These are phyloP conservation scores for Fraxinus excelsior DNA, from an alignment of 257 asterid species.

Conservation along the genomic window DNA sequence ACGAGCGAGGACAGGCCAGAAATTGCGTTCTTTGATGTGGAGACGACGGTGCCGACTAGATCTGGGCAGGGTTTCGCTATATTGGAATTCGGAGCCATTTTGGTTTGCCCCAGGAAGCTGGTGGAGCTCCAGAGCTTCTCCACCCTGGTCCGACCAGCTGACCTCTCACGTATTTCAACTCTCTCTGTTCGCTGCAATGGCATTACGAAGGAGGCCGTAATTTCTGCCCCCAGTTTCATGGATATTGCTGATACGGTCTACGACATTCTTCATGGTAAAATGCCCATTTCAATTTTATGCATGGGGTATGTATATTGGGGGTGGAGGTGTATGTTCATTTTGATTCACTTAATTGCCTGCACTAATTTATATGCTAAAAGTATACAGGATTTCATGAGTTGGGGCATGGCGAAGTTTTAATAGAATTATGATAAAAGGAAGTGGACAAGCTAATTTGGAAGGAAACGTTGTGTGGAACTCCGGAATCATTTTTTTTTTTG, in stretches of 20 bases:
- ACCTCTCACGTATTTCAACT: conserved; percentile 59
- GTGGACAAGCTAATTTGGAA: background rate
- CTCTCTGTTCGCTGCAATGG: conserved; percentile 88
- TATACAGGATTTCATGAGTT: background rate
- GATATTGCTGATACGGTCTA: conserved; percentile 78
- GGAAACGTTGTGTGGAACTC: background rate
- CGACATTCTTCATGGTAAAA: conserved; percentile 75
- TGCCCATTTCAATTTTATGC: too few relatives aligned
- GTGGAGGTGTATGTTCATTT: too few relatives aligned
- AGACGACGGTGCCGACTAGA: conserved; percentile 80
- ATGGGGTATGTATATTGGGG: too few relatives aligned
- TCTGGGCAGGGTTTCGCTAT: conserved; percentile 68
- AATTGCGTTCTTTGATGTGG: conserved; percentile 90
- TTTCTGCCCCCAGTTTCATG: conserved; percentile 69
- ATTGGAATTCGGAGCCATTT: conserved; percentile 82
- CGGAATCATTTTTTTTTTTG: background rate
- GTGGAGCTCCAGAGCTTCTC: conserved; percentile 78
- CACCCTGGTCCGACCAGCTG: conserved; percentile 71
- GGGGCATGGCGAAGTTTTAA: background rate
- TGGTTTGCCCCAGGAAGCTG: conserved; percentile 91
- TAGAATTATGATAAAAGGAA: background rate
- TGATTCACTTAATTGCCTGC: too few relatives aligned
- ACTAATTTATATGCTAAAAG: background rate
- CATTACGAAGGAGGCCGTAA: conserved; percentile 61
- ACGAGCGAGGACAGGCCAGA: conserved; percentile 56